phyloP scores from a whole-genome alignment of 306 rosid genomes.

The Lathyrus aphaca region DNA sequence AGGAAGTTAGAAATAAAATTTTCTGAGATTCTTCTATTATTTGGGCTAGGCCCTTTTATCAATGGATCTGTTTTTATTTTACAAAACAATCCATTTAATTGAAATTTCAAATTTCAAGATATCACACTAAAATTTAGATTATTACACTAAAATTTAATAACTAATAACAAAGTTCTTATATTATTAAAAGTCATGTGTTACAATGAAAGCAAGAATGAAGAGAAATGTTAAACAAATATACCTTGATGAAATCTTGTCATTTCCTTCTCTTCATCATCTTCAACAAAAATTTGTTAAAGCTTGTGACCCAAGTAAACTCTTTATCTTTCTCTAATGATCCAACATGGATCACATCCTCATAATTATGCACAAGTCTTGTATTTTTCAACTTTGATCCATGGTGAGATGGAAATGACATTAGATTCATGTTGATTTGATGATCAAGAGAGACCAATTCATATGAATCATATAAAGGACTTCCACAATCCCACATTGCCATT shows the following conservation, averaged over 20 bases:
- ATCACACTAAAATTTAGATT: not conserved
- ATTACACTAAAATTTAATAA: not conserved
- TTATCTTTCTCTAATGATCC: conserved; percentile 28
- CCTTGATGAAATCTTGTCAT: conserved; percentile 1
- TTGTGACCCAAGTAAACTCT: conserved; percentile 21
- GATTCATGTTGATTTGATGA: conserved; percentile 61
- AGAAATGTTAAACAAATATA: not conserved
- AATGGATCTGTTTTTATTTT: no score
- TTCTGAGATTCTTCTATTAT: no score
- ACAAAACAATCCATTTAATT: not conserved
- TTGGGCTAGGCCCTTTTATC: no score
- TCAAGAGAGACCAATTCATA: conserved; percentile 57
- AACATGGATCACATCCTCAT: conserved; percentile 7
- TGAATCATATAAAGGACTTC: conserved; percentile 74
- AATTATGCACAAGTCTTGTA: conserved; percentile 32
- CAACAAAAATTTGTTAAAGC: conserved; percentile 1
- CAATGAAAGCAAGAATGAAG: not conserved
- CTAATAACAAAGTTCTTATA: conserved; percentile 9
- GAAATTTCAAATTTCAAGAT: not conserved
- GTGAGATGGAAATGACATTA: conserved; percentile 53
- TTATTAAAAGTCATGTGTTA: not conserved
- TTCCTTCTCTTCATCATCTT: conserved; percentile 20
- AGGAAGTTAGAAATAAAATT: no score
- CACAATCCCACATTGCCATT: conserved; percentile 71
- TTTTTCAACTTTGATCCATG: conserved; percentile 48